Evolutionary conservation across 257 asterid species (phyloP).

Genomic region (Solanum paucissectum): DNA sequence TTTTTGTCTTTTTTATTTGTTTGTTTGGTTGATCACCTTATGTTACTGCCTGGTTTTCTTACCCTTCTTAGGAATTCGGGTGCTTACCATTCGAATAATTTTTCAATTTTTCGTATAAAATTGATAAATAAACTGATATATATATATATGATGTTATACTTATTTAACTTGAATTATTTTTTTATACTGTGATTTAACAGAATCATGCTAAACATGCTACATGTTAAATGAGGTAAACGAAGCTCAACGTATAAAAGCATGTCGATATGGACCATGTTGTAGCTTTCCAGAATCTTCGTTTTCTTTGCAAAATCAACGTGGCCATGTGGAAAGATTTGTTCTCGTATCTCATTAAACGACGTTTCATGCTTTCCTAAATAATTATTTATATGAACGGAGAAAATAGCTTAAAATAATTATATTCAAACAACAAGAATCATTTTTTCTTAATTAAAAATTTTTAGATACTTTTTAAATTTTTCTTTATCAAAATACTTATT

Average conservation of each 20-base stretch:
- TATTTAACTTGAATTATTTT: too few relatives aligned
- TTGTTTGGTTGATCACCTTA: not conserved
- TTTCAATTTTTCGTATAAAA: too few relatives aligned
- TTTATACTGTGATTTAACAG: not conserved
- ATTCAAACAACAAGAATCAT: too few relatives aligned
- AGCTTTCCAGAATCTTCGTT: not conserved
- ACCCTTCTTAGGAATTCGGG: fast-evolving
- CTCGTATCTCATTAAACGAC: not conserved
- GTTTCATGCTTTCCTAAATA: not conserved
- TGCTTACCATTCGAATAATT: too few relatives aligned
- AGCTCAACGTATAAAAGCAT: not conserved
- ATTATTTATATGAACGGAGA: too few relatives aligned
- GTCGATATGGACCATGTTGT: not conserved
- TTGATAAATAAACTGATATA: too few relatives aligned
- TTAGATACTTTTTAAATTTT: not conserved
- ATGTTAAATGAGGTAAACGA: not conserved
- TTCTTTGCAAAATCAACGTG: not conserved
- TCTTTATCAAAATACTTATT: not conserved
- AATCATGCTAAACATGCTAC: not conserved
- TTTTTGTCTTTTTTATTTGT: too few relatives aligned
- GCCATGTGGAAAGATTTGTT: not conserved
- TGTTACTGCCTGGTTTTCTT: not conserved
- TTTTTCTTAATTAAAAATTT: too few relatives aligned
- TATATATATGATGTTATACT: too few relatives aligned
- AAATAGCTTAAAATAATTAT: too few relatives aligned